Evolutionary conservation across 2,329 filamentous ascomycete species (phyloP).

Genomic region (Calonectria naviculata): DNA sequence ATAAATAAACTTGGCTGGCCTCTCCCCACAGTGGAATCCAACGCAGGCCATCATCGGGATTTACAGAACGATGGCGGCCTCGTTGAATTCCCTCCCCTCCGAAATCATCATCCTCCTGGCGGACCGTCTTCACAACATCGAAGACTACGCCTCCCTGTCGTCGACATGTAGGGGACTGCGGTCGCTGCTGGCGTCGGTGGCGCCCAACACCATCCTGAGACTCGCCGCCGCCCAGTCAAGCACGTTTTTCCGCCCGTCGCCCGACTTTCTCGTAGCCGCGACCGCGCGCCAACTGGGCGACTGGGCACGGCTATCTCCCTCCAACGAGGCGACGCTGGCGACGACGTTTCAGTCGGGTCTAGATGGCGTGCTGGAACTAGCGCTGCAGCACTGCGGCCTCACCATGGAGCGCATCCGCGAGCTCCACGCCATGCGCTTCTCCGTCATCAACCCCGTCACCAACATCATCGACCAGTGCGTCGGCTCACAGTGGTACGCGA

Average conservation of each 20-base stretch:
- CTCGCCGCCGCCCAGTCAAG: constrained; percentile 13
- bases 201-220: constrained; percentile 4
- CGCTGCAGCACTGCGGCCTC: constrained; percentile 13
- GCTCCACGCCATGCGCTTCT: constrained; percentile 15
- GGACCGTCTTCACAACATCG: constrained; percentile 12
- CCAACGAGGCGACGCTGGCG: constrained; percentile 10
- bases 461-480: constrained; percentile 20
- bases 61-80: neutral
- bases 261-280: constrained; percentile 9
- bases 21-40: neutral
- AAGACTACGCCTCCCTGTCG: constrained; percentile 13
- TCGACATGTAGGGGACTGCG: constrained; percentile 13
- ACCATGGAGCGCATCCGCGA: constrained; percentile 15
- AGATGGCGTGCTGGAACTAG: constrained; percentile 7
- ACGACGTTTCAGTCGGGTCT: neutral
- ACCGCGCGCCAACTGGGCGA: constrained; percentile 15
- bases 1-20: neutral
- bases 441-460: constrained; percentile 13
- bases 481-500: constrained; percentile 8
- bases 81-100: neutral
- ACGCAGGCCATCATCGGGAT: neutral
- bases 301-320: neutral
- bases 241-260: constrained; percentile 18
- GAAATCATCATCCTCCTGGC: constrained; percentile 2
- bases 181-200: neutral